A percentile compares a stretch with the other conserved stretches of the same genome.
These are phyloP conservation scores for Hirsutella minnesotensis DNA, from an alignment of 2,329 filamentous ascomycete genomes.

Conservation along the genomic window DNA sequence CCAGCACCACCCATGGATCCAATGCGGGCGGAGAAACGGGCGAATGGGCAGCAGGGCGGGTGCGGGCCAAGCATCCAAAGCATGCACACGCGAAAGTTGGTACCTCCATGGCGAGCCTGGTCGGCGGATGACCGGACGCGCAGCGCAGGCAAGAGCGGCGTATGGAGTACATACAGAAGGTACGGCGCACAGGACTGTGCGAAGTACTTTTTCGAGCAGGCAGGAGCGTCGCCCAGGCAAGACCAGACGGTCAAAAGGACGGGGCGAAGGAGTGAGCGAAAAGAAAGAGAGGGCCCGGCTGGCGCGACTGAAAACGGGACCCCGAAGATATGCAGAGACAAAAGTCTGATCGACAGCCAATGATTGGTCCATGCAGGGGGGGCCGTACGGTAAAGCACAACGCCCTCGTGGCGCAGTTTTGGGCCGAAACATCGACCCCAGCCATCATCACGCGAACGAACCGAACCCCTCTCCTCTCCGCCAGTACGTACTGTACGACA, in stretches of 20 bases:
- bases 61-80: too few relatives aligned
- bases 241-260: too few relatives aligned
- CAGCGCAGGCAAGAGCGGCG: too few relatives aligned
- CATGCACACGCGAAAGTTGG: too few relatives aligned
- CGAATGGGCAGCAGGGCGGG: too few relatives aligned
- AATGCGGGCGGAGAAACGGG: too few relatives aligned
- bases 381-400: slow-evolving; percentile 6
- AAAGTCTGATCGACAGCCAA: slow-evolving; percentile 22
- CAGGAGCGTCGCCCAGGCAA: too few relatives aligned
- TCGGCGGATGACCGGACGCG: too few relatives aligned
- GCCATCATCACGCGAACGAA: slow-evolving; percentile 3
- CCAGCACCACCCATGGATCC: neutral
- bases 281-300: neutral
- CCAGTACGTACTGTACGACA: neutral
- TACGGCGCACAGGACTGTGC: too few relatives aligned
- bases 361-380: slow-evolving; percentile 22
- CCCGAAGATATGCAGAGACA: slow-evolving; percentile 4
- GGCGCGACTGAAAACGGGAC: slow-evolving; percentile 8
- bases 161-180: too few relatives aligned
- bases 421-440: slow-evolving; percentile 10
- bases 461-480: neutral
- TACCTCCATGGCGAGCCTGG: neutral
- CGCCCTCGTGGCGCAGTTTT: slow-evolving; percentile 9
- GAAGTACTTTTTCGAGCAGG: too few relatives aligned
- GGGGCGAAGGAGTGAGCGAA: neutral